phyloP scores from a whole-genome alignment of 192 early-diverging fungal species.

The Coemansia sp. region DNA sequence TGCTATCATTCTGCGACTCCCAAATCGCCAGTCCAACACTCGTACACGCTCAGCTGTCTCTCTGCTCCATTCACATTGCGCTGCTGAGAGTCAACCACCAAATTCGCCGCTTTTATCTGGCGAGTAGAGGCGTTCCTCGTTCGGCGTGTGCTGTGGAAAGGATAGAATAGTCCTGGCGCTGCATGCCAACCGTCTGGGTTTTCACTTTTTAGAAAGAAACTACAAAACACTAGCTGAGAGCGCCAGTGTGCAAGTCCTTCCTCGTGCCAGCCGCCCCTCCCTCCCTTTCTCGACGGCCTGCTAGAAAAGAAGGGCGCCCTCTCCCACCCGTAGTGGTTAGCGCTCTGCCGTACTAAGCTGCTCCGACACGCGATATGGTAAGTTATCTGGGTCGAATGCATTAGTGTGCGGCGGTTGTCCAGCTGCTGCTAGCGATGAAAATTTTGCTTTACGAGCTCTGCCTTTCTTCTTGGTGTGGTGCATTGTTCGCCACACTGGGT shows the following conservation, averaged over 20 bases:
- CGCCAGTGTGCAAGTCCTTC: not conserved
- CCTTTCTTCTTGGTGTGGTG: not conserved
- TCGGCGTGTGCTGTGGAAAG: not conserved
- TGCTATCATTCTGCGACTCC: not conserved
- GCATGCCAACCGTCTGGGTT: not conserved
- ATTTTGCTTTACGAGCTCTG: not conserved
- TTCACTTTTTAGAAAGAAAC: not conserved
- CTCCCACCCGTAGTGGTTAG: not conserved
- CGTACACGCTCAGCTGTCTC: not conserved
- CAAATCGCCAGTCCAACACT: not conserved
- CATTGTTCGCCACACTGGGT: conserved; percentile 1
- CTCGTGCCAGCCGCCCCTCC: not conserved
- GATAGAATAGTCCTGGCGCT: not conserved
- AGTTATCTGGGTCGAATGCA: not conserved
- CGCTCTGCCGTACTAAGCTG: conserved; percentile 1
- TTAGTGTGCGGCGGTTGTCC: not conserved
- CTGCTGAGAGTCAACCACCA: not conserved
- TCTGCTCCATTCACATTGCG: not conserved
- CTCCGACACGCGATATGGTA: conserved; percentile 7
- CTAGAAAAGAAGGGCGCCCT: not conserved
- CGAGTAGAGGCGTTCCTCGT: not conserved
- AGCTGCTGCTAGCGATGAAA: not conserved
- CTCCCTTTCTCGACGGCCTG: not conserved
- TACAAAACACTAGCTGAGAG: not conserved
- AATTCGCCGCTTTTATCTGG: not conserved